Evolutionary conservation across 2,329 filamentous ascomycete species (phyloP).

Genomic region (Trichoderma afroharzianum): DNA sequence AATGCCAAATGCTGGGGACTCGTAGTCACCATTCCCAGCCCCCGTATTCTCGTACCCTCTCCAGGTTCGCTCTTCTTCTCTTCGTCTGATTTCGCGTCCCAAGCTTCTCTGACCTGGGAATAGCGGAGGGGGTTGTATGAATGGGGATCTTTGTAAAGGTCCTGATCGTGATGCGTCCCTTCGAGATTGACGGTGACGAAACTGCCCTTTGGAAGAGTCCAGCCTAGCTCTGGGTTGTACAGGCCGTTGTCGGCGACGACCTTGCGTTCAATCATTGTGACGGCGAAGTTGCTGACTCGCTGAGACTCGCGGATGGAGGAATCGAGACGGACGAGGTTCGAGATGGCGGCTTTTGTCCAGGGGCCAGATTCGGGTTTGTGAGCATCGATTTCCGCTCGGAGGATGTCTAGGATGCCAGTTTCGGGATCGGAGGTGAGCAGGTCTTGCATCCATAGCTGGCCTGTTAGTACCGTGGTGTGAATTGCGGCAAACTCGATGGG

Average conservation of each 20-base stretch:
- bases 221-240: slow-evolving; percentile 33
- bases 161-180: slow-evolving; percentile 45
- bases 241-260: slow-evolving; percentile 44
- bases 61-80: slow-evolving; percentile 30
- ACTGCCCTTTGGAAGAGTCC: slow-evolving; percentile 39
- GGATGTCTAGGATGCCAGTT: slow-evolving; percentile 33
- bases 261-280: slow-evolving; percentile 45
- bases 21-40: slow-evolving; percentile 50
- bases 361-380: slow-evolving; percentile 28
- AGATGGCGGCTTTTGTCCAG: slow-evolving; percentile 47
- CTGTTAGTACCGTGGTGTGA: slow-evolving; percentile 54
- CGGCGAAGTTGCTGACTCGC: slow-evolving; percentile 45
- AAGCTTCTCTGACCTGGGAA: slow-evolving; percentile 39
- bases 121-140: slow-evolving; percentile 50
- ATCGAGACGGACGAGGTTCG: slow-evolving; percentile 44
- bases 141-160: slow-evolving; percentile 40
- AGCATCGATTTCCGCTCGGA: slow-evolving; percentile 41
- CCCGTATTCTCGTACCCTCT: slow-evolving; percentile 34
- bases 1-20: slow-evolving; percentile 50
- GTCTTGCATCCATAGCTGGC: slow-evolving; percentile 45
- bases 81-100: slow-evolving; percentile 28
- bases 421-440: slow-evolving; percentile 39
- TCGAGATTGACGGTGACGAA: slow-evolving; percentile 43
- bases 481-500: slow-evolving; percentile 57
- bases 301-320: slow-evolving; percentile 53